phyloP scores from a whole-genome alignment of 169 alveolate species.

The Perkinsus olseni region DNA sequence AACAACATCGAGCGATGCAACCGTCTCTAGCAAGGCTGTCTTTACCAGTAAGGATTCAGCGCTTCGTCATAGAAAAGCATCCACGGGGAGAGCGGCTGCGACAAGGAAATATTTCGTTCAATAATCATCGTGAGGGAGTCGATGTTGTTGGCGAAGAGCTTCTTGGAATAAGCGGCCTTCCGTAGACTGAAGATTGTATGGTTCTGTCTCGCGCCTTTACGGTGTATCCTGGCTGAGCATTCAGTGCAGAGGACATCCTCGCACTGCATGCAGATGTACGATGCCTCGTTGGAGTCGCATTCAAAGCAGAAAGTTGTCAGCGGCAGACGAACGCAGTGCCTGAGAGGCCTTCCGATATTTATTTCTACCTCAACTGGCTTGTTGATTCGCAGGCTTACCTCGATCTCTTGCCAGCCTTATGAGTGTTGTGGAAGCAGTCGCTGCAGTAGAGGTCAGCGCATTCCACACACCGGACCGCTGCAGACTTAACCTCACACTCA shows the following conservation, averaged over 20 bases:
- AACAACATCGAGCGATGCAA: no score
- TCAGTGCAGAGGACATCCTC: constrained; percentile 6
- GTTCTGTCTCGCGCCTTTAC: constrained; percentile 13
- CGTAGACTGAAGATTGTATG: constrained; percentile 5
- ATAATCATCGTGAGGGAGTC: constrained; percentile 9
- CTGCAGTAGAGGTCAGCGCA: constrained; percentile 16
- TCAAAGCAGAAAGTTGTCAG: constrained; percentile 13
- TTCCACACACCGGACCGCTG: constrained; percentile 10
- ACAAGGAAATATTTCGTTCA: neutral
- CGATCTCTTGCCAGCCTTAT: neutral
- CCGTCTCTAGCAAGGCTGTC: neutral
- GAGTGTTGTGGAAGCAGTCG: constrained; percentile 12
- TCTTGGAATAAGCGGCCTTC: constrained; percentile 8
- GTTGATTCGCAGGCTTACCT: neutral
- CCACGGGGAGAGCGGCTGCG: constrained; percentile 10
- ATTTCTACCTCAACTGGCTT: no score
- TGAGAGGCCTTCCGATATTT: neutral
- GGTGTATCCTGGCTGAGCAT: constrained; percentile 1
- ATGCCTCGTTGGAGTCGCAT: constrained; percentile 15
- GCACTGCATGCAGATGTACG: constrained; percentile 18
- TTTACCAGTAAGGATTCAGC: neutral
- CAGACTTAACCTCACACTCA: constrained; percentile 5
- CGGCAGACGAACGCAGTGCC: constrained; percentile 12
- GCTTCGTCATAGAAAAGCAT: constrained; percentile 12
- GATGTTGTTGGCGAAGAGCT: constrained; percentile 10